phyloP scores from a whole-genome alignment of 2,329 filamentous ascomycete species.

The Coniochaeta prunicola region DNA sequence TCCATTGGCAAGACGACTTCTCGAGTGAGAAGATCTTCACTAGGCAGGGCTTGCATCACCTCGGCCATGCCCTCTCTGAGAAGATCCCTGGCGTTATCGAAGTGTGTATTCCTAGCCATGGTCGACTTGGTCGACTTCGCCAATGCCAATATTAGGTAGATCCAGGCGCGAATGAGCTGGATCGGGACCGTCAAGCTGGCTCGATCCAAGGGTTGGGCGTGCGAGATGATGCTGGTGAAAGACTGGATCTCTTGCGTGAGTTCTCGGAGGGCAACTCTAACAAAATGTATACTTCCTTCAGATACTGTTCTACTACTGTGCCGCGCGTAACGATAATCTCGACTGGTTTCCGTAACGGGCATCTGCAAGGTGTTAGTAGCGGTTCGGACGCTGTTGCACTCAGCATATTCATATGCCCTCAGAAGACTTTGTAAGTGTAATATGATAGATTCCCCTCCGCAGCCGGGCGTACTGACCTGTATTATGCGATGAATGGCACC shows the following conservation, averaged over 20 bases:
- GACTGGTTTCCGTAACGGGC: background rate
- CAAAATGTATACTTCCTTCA: background rate
- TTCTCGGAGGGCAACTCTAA: constrained; percentile 9
- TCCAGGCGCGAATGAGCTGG: constrained; percentile 31
- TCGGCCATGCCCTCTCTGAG: constrained; percentile 27
- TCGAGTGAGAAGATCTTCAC: constrained; percentile 23
- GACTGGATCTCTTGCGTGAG: constrained; percentile 26
- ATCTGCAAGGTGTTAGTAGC: background rate
- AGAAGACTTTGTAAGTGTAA: background rate
- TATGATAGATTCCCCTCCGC: background rate
- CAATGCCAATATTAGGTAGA: constrained; percentile 31
- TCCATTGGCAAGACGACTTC: constrained; percentile 34
- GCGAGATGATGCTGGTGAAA: constrained; percentile 23
- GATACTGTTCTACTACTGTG: background rate
- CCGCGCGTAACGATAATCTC: background rate
- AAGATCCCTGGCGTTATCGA: constrained; percentile 18
- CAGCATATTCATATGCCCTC: background rate
- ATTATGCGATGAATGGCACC: constrained; percentile 22
- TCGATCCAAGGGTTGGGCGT: constrained; percentile 18
- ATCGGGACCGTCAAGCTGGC: constrained; percentile 24
- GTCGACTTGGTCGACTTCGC: constrained; percentile 12
- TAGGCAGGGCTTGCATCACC: constrained; percentile 25
- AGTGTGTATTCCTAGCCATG: background rate
- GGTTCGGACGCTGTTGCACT: background rate
- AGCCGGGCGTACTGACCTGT: constrained; percentile 8